Evolutionary conservation across 2,329 filamentous ascomycete species (phyloP).

Genomic region (Plenodomus biglobosus): DNA sequence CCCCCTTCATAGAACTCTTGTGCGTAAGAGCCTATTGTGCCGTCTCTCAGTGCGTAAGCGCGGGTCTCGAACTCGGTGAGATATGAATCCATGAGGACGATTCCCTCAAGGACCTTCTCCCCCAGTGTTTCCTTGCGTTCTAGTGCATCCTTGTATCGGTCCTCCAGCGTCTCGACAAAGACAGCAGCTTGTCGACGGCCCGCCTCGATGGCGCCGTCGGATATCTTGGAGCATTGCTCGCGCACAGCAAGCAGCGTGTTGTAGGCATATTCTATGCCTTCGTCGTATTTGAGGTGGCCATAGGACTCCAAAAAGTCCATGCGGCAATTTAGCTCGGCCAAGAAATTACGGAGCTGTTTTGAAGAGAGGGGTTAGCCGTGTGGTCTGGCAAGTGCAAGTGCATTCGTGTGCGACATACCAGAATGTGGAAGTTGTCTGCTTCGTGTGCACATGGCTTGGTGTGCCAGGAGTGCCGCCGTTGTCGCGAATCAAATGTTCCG

Average conservation of each 20-base stretch:
- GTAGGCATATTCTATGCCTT: slow-evolving; percentile 81
- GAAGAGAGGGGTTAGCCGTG: slow-evolving; percentile 19
- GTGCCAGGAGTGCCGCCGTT: slow-evolving; percentile 53
- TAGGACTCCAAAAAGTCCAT: slow-evolving; percentile 88
- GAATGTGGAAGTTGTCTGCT: slow-evolving; percentile 51
- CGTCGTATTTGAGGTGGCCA: slow-evolving; percentile 78
- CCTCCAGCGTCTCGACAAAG: slow-evolving; percentile 89
- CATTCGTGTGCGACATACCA: slow-evolving; percentile 31
- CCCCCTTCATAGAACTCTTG: slow-evolving; percentile 75
- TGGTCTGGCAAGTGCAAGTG: background rate
- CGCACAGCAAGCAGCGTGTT: slow-evolving; percentile 83
- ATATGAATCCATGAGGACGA: slow-evolving; percentile 83
- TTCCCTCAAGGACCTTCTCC: slow-evolving; percentile 85
- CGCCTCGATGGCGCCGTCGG: slow-evolving; percentile 84
- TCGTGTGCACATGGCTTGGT: slow-evolving; percentile 49
- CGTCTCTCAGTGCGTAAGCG: slow-evolving; percentile 76
- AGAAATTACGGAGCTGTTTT: slow-evolving; percentile 75
- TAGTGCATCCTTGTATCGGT: slow-evolving; percentile 81
- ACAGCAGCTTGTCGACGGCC: slow-evolving; percentile 81
- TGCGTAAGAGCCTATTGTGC: slow-evolving; percentile 72
- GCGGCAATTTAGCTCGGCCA: slow-evolving; percentile 82
- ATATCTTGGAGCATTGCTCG: slow-evolving; percentile 84
- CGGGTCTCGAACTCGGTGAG: slow-evolving; percentile 81
- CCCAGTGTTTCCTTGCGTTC: slow-evolving; percentile 82
- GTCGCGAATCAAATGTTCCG: slow-evolving; percentile 37